Evolutionary conservation across 108 stramenopile genomes (phyloP).

Genomic region (Pinguiococcus pyrenoidosus): DNA sequence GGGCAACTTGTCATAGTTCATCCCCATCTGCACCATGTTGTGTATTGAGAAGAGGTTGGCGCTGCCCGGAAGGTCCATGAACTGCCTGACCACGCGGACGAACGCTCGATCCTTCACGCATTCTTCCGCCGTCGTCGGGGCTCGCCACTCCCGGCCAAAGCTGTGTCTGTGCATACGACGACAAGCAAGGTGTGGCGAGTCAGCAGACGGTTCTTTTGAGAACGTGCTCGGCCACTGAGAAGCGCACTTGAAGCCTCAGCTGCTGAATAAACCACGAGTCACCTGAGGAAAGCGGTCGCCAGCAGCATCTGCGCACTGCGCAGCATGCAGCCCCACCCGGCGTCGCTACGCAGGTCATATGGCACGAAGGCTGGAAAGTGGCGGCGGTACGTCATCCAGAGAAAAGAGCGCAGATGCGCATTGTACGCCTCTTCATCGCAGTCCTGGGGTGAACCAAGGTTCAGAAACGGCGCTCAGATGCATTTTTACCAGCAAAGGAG

Average conservation of each 20-base stretch:
- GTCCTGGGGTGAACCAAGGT: too few relatives aligned
- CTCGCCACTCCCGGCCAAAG: conserved; percentile 16
- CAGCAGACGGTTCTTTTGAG: too few relatives aligned
- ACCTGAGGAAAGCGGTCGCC: conserved; percentile 56
- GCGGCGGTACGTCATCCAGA: conserved; percentile 43
- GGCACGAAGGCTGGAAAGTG: conserved; percentile 64
- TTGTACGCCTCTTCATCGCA: too few relatives aligned
- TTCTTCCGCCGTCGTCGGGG: conserved; percentile 8
- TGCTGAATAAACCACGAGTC: too few relatives aligned
- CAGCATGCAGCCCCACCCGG: conserved; percentile 98
- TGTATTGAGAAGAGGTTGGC: conserved; percentile 22
- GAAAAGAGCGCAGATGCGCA: conserved; percentile 4
- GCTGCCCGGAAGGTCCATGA: conserved; percentile 28
- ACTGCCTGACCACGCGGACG: conserved; percentile 19
- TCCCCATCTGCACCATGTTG: conserved; percentile 35
- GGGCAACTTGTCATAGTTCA: conserved; percentile 37
- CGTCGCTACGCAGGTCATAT: conserved; percentile 64
- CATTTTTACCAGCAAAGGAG: too few relatives aligned
- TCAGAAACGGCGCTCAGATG: too few relatives aligned
- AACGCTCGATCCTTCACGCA: conserved; percentile 8
- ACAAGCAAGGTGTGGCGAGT: too few relatives aligned
- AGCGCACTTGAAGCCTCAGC: too few relatives aligned
- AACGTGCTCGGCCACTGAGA: too few relatives aligned
- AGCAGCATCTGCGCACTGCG: conserved; percentile 92
- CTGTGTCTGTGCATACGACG: too few relatives aligned